phyloP scores from a whole-genome alignment of 805 yeast species.

The Starmerella geochares region DNA sequence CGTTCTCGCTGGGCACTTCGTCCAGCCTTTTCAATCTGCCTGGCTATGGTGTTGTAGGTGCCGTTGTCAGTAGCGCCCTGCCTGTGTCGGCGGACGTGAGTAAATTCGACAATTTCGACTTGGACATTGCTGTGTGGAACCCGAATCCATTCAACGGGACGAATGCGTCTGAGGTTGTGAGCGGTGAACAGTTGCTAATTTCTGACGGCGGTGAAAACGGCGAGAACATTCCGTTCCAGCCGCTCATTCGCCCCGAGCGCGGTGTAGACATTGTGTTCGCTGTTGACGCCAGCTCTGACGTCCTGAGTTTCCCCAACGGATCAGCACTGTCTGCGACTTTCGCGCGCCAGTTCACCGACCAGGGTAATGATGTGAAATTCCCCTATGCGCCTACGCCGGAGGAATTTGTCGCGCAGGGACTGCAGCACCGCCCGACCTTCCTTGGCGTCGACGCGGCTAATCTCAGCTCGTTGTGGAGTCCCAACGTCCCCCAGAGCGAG shows the following conservation, averaged over 20 bases:
- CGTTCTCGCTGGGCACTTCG: conserved; percentile 73
- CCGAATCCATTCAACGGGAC: conserved; percentile 58
- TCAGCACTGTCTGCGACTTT: conserved; percentile 26
- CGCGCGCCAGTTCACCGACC: conserved; percentile 21
- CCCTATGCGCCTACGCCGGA: conserved; percentile 25
- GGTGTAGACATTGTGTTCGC: conserved; percentile 55
- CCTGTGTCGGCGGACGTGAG: conserved; percentile 36
- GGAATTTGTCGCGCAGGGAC: conserved; percentile 43
- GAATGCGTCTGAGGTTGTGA: not conserved
- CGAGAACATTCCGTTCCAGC: conserved; percentile 59
- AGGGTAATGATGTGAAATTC: conserved; percentile 18
- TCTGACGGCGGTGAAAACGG: conserved; percentile 76
- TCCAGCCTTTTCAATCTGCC: conserved; percentile 68
- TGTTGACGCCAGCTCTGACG: conserved; percentile 28
- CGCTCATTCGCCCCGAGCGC: conserved; percentile 52
- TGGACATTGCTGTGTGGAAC: conserved; percentile 49
- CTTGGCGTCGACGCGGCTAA: conserved; percentile 64
- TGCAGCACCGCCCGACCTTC: conserved; percentile 47
- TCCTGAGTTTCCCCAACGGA: conserved; percentile 35
- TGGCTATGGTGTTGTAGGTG: conserved; percentile 44
- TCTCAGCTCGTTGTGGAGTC: conserved; percentile 36
- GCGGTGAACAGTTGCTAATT: conserved; percentile 38
- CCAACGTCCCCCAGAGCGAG: not conserved
- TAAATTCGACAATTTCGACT: conserved; percentile 27
- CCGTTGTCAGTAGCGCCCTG: conserved; percentile 29